Base-by-base conservation (phyloP, 192 early-diverging fungal genomes). In the Coemansia pectinata region DNA sequence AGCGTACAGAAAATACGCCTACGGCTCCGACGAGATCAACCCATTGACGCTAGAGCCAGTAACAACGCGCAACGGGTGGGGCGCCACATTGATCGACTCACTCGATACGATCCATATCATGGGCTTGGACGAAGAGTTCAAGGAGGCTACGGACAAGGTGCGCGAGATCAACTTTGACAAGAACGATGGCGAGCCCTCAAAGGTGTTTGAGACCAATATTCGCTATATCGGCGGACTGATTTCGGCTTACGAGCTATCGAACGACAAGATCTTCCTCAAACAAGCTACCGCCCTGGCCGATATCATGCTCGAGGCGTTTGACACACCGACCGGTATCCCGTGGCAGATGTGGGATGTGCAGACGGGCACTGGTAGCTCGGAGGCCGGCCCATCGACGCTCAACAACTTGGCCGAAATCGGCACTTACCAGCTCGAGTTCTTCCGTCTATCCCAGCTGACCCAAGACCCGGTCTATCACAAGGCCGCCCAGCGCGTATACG, bases 11-110 rank as follows among this genome's bases (percentile, higher is more conserved):
- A 79, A 87, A 8, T 86, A 89, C 63, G 92, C 93, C 0, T 93
- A 91, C 79, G 92, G 93, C 39, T 73, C 86, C 29, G 96, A 97
- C 70, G 91, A 93, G 66, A 84, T 84, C 64, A 80, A 84, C 52
- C 83, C 83, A n/a, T 58, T 84, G 58, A 84, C 83, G 1, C 66
- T 80, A 39, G 83, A 84, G 69, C 53, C 83, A 9, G 45, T 77
- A 23, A 84, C 83, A 5, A 80, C 78, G 47, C 73, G 83, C 58
- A 84, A 84, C 36, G 87, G 92, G 29, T 86, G 93, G 73, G 96
- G 96, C 5, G 87, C 94, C 39, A 95, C 94, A 19, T 90, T 96
- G 90, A 96, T 96, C 39, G 96, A 98, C 76, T 86, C 93, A 1
- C 77, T 96, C 8, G 95, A 97, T 60, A 98, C 96, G 6, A 88